Base-by-base conservation (phyloP, 139 green algal genomes). In the Pseudopediastrum boryanum region DNA sequence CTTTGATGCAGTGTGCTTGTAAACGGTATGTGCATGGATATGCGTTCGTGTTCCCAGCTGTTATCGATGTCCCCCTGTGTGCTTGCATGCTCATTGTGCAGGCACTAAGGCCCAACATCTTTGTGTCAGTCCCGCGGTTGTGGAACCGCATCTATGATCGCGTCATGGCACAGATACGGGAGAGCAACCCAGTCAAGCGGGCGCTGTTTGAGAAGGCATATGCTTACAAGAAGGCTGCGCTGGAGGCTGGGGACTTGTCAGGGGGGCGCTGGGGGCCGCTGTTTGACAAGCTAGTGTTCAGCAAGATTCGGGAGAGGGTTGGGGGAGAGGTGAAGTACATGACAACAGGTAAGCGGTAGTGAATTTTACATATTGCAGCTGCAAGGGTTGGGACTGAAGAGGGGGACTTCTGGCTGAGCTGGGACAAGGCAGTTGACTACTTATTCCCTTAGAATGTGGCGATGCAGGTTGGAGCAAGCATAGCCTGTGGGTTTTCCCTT, bases 131-230 rank as follows among this genome's bases (percentile, higher is more conserved):
- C 66, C 96, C 96, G 1, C 88, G 96, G 3, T 90, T 99, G 71
- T 99, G 90, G 88, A 98, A 98, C 85, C 90, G 96, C 71, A 98
- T 99, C 83, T 97, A 99, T 81, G 96, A 99, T 88, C 77, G 86
- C n/a, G 88, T 90, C 31, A 89, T 87, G 81, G 73, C 65, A 4
- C 65, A 77, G 38, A 79, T 91, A 41, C 84, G 85, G 8, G 65
- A 54, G 5, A 71, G 82, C 71, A 93, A 88, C 79, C 80, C 91
- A 2, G 52, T 96, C 25, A 80, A 89, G 25, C 84, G 92, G 10
- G 41, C 65, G 0, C 84, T 98, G 61, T 98, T 97, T 81, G 80
- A 92, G 61, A 82, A 52, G n/a, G 94, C 92, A 0, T 97, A 92
- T 75, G 85, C 82, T 3, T 87, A 86, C 83, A 97, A 97, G 79